Evolutionary conservation across 306 rosid species (phyloP).

Genomic region (Styphnolobium japonicum): DNA sequence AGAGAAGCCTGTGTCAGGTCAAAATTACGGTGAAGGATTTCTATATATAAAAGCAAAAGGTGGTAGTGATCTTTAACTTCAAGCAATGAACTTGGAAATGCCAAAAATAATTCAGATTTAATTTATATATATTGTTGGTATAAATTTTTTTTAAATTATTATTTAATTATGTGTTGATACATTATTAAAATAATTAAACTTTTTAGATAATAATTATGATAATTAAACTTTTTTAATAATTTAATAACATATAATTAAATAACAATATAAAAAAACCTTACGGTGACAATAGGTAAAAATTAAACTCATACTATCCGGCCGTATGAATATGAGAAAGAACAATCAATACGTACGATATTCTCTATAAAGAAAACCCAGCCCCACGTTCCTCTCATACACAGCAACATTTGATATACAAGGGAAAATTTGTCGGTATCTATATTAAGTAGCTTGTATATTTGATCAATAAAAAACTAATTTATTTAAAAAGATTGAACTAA

Average conservation of each 20-base stretch:
- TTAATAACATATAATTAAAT: no score
- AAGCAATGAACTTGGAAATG: neutral
- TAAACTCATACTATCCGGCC: no score
- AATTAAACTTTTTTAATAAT: no score
- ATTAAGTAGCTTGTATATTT: neutral
- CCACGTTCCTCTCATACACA: neutral
- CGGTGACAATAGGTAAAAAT: no score
- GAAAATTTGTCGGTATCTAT: neutral
- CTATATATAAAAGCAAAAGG: neutral
- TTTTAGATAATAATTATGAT: no score
- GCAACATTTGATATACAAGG: neutral
- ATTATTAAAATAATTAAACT: no score
- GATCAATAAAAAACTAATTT: neutral
- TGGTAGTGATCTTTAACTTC: neutral
- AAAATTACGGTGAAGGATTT: slow-evolving; percentile 1
- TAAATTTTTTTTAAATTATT: no score
- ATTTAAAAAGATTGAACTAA: no score
- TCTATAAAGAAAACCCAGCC: neutral
- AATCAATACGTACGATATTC: neutral
- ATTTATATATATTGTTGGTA: no score
- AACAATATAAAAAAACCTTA: no score
- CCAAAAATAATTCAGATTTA: no score
- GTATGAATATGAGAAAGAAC: neutral
- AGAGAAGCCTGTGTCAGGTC: neutral
- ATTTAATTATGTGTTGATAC: no score